These are phyloP conservation scores for Pseudogymnoascus sp. DNA, from an alignment of 2,329 filamentous ascomycete species.

Conservation along the genomic window DNA sequence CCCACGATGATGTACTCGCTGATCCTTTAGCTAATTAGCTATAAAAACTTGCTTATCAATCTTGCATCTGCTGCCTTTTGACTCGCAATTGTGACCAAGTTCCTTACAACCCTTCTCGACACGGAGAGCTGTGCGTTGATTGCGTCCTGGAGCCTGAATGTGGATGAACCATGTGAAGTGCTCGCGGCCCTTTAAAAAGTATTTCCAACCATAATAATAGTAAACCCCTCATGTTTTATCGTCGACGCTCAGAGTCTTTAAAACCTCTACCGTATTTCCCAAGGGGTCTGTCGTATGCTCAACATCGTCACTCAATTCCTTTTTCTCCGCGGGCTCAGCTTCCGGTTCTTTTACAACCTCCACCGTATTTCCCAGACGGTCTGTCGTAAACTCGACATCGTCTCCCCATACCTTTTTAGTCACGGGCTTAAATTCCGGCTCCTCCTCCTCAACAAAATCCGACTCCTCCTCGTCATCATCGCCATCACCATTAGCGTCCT, in stretches of 20 bases:
- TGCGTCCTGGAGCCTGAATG: background rate
- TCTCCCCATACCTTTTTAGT: slow-evolving; percentile 16
- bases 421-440: slow-evolving; percentile 12
- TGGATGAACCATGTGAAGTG: slow-evolving; percentile 2
- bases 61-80: background rate
- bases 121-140: background rate
- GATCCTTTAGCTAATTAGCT: slow-evolving; percentile 6
- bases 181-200: background rate
- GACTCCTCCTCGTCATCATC: slow-evolving; percentile 26
- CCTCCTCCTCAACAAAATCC: slow-evolving; percentile 23
- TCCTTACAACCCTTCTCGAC: background rate
- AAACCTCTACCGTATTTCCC: slow-evolving; percentile 18
- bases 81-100: slow-evolving; percentile 1
- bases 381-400: slow-evolving; percentile 25
- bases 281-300: slow-evolving; percentile 25
- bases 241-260: slow-evolving; percentile 15
- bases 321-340: background rate
- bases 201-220: background rate
- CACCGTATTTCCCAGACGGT: slow-evolving; percentile 23
- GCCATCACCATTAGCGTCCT: slow-evolving; percentile 30
- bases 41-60: background rate
- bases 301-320: slow-evolving; percentile 23
- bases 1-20: slow-evolving; percentile 3
- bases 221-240: slow-evolving; percentile 23
- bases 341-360: slow-evolving; percentile 14